A percentile compares a stretch with the other conserved stretches of the same genome.
These are phyloP conservation scores for Phytophthora melonis DNA, from an alignment of 352 stramenopile species.

Conservation along the genomic window DNA sequence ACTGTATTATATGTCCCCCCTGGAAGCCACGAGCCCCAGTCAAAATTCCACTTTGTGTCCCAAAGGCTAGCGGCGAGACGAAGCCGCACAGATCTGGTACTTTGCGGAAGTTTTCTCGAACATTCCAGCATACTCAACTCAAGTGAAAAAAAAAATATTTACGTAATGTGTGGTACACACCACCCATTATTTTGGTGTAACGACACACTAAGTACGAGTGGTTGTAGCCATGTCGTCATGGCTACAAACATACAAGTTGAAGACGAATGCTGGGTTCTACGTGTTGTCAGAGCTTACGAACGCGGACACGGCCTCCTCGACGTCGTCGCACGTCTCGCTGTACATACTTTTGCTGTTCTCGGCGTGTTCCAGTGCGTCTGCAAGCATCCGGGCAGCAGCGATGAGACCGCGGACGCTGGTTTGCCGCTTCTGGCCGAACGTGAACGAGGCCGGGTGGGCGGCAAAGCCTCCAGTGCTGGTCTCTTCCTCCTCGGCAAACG, in stretches of 20 bases:
- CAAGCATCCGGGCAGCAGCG: slow-evolving; percentile 55
- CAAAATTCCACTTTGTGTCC: slow-evolving; percentile 38
- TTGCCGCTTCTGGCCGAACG: slow-evolving; percentile 28
- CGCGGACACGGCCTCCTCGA: slow-evolving; percentile 20
- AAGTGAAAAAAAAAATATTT: slow-evolving; percentile 10
- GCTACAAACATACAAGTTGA: slow-evolving; percentile 13
- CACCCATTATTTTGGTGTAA: background rate
- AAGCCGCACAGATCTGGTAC: slow-evolving; percentile 1
- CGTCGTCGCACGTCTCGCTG: slow-evolving; percentile 22
- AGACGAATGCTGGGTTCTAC: background rate
- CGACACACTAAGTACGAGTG: slow-evolving; percentile 11
- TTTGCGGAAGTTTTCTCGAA: slow-evolving; percentile 34
- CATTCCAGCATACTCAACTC: slow-evolving; percentile 41
- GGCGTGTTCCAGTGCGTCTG: slow-evolving; percentile 52
- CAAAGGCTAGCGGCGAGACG: background rate
- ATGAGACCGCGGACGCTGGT: slow-evolving; percentile 53
- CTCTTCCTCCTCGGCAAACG: slow-evolving; percentile 36
- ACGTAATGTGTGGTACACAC: slow-evolving; percentile 12
- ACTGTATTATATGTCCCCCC: slow-evolving; percentile 5
- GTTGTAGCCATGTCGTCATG: slow-evolving; percentile 24
- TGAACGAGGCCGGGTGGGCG: slow-evolving; percentile 9
- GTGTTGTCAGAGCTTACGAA: slow-evolving; percentile 9
- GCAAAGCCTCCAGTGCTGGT: background rate
- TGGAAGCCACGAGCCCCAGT: slow-evolving; percentile 23
- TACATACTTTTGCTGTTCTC: slow-evolving; percentile 18